These are phyloP conservation scores for Ilex paraguariensis DNA, from an alignment of 305 asterid genomes.

Conservation along the genomic window DNA sequence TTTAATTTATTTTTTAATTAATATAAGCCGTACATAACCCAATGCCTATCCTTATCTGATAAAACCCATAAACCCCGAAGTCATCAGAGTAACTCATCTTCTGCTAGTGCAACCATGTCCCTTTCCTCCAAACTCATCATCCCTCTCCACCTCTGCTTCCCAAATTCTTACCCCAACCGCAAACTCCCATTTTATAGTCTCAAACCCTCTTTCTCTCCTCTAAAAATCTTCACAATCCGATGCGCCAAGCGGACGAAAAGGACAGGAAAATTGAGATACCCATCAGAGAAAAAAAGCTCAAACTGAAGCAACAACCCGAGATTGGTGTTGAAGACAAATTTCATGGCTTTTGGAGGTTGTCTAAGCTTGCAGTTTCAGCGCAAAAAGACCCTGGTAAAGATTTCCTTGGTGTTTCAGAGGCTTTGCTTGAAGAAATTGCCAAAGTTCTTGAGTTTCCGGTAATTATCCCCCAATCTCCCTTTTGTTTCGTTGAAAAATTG, in stretches of 20 bases:
- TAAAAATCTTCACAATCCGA: constrained; percentile 23
- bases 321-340: constrained; percentile 27
- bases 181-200: constrained; percentile 21
- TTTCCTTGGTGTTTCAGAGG: constrained; percentile 59
- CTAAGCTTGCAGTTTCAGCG: constrained; percentile 59
- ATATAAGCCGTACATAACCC: too few species aligned
- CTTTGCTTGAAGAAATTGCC: constrained; percentile 72
- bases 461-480: neutral
- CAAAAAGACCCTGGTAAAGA: constrained; percentile 93
- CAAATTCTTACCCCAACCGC: constrained; percentile 20
- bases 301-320: constrained; percentile 31
- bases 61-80: too few species aligned
- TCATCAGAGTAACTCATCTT: too few species aligned
- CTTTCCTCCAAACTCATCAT: constrained; percentile 25
- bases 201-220: constrained; percentile 11
- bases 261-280: constrained; percentile 85
- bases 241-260: constrained; percentile 68
- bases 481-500: neutral
- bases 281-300: constrained; percentile 92
- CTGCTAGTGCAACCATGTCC: constrained; percentile 23
- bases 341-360: constrained; percentile 87
- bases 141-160: constrained; percentile 30
- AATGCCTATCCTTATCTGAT: too few species aligned
- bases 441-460: constrained; percentile 94
- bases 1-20: too few species aligned